Base-by-base conservation (phyloP, 2,329 filamentous ascomycete genomes). In the Berkeleyomyces rouxiae region DNA sequence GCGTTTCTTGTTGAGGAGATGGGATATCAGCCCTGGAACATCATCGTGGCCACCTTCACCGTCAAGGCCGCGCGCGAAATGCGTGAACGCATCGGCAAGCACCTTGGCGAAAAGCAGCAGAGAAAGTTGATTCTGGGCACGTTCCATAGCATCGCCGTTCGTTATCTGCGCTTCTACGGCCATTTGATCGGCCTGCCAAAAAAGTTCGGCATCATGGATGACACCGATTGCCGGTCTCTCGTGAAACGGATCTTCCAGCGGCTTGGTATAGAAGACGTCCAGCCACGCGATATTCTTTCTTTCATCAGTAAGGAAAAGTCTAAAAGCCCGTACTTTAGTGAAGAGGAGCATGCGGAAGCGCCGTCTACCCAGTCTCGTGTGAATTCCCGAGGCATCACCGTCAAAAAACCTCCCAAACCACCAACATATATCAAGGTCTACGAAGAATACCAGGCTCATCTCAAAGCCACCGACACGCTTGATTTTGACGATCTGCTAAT, bases 21-120 rank as follows among this genome's bases (percentile, higher is more conserved):
- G 68, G 82, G 85, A 49, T 82, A 89, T 68, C 81, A 83, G 63
- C 92, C 92, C 69, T 84, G 87, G 75, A 90, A 96, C 74, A 84
- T 97, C 69, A 85, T 99, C 65, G 92, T 96, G 65, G 93, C 92
- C 66, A 97, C 92, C 0, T 99, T 99, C 71, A 99, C 93, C 1
- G 90, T 96, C 72, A 97, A 97, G 72, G 91, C 93, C 0, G 89
- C 91, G 16, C 82, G 78, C 16, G 92, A 97, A 75, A 99, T 99
- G 92, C 90, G 90, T 69, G 84, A 90, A 70, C 83, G 92, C 6
- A 88, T 97, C 63, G 83, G 85, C 0, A 85, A 81, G 64, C 79
- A 88, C n/a, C 78, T 97, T n/a, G 90, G 90, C 1, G 81, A 86
- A 65, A 85, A 85, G 4, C 75, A 85, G 13, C 88, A 90, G 70